Evolutionary conservation across 176 grass and related monocot species (phyloP).

Genomic region (Ensete ventricosum): DNA sequence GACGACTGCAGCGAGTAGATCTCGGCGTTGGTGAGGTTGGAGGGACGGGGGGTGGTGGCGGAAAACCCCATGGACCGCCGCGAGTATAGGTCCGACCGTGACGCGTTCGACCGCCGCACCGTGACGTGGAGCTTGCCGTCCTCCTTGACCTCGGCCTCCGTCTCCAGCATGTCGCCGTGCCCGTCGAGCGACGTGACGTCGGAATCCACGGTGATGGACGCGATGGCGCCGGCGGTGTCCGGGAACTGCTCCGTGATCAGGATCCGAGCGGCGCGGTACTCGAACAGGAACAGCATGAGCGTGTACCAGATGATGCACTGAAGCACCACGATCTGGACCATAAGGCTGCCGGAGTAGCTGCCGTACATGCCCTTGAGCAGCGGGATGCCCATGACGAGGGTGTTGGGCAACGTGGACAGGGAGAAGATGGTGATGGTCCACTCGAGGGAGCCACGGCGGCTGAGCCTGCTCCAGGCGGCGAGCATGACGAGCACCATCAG

Average conservation of each 20-base stretch:
- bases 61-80: not conserved
- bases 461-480: slow-evolving; percentile 54
- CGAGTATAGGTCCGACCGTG: slow-evolving; percentile 1
- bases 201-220: slow-evolving; percentile 9
- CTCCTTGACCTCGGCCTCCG: slow-evolving; percentile 9
- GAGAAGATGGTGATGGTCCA: slow-evolving; percentile 99
- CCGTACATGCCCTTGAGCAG: slow-evolving; percentile 97
- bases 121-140: slow-evolving; percentile 12
- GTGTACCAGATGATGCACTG: slow-evolving; percentile 99
- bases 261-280: not conserved
- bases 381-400: slow-evolving; percentile 95
- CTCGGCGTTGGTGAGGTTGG: slow-evolving; percentile 76
- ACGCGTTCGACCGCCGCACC: slow-evolving; percentile 10
- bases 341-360: slow-evolving; percentile 61
- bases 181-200: slow-evolving; percentile 6
- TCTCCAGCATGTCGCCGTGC: not conserved
- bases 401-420: slow-evolving; percentile 89
- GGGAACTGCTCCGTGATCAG: slow-evolving; percentile 16
- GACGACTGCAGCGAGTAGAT: slow-evolving; percentile 92
- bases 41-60: slow-evolving; percentile 33
- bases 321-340: slow-evolving; percentile 94
- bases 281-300: slow-evolving; percentile 84
- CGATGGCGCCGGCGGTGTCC: slow-evolving; percentile 5
- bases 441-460: slow-evolving; percentile 57
- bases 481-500: slow-evolving; percentile 76